Percentiles rank a stretch among this genome's conserved stretches.
These are phyloP conservation scores for Tuber microsphaerosporum DNA, from an alignment of 495 filamentous ascomycete genomes.

Conservation along the genomic window DNA sequence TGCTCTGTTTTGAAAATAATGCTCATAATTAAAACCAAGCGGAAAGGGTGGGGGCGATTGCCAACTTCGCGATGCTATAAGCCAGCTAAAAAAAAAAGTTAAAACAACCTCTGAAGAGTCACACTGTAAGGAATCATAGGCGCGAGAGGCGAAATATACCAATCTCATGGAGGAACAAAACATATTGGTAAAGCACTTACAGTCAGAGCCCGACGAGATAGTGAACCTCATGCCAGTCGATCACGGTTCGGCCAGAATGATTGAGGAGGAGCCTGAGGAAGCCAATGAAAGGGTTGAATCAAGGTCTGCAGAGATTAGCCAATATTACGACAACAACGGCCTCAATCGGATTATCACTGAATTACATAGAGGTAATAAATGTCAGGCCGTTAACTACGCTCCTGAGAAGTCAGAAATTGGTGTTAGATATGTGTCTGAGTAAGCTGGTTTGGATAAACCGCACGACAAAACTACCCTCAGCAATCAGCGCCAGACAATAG, in stretches of 20 bases:
- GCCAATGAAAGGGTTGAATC: constrained; percentile 34
- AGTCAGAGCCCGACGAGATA: constrained; percentile 38
- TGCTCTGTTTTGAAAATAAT: constrained; percentile 7
- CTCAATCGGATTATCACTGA: constrained; percentile 39
- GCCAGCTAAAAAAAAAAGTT: no score
- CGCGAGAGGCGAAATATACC: constrained; percentile 28
- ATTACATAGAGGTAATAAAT: constrained; percentile 27
- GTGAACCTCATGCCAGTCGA: constrained; percentile 40
- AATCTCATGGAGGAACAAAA: constrained; percentile 33
- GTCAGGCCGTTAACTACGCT: constrained; percentile 36
- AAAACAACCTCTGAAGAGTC: constrained; percentile 28
- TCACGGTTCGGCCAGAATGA: constrained; percentile 32
- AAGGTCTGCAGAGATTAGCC: constrained; percentile 28
- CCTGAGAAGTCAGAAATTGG: constrained; percentile 36
- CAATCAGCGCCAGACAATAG: constrained; percentile 37
- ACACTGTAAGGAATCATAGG: constrained; percentile 10
- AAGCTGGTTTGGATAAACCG: constrained; percentile 31
- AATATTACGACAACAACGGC: constrained; percentile 38
- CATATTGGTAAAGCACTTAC: constrained; percentile 33
- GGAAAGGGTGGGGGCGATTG: constrained; percentile 8
- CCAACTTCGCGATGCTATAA: constrained; percentile 5
- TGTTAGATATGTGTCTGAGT: constrained; percentile 24
- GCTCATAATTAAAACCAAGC: not conserved
- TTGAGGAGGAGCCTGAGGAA: constrained; percentile 33
- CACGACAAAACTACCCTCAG: constrained; percentile 33